Evolutionary conservation across 2,329 filamentous ascomycete species (phyloP).

Genomic region (Juglanconis juglandina): DNA sequence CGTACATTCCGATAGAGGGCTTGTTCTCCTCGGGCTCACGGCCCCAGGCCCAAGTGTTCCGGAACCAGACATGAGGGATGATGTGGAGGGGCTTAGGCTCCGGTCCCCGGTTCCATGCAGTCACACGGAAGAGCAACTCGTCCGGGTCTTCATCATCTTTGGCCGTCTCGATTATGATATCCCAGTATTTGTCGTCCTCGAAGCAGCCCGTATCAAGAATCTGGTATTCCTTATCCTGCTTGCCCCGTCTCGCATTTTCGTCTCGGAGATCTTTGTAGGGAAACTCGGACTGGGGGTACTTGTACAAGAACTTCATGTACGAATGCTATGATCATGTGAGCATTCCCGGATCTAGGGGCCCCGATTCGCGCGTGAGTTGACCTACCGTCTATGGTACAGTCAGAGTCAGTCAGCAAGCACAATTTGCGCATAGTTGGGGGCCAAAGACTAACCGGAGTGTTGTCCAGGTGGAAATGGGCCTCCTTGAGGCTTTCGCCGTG

Average conservation of each 20-base stretch:
- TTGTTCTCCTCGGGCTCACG: conserved; percentile 72
- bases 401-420: conserved; percentile 25
- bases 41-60: conserved; percentile 97
- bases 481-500: conserved; percentile 97
- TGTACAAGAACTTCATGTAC: conserved; percentile 99
- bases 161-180: conserved; percentile 93
- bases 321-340: conserved; percentile 63
- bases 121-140: conserved; percentile 88
- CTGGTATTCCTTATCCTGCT: conserved; percentile 83
- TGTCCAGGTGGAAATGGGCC: conserved; percentile 93
- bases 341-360: background rate
- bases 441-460: conserved; percentile 63
- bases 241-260: conserved; percentile 75
- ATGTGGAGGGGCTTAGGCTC: conserved; percentile 91
- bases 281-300: conserved; percentile 88
- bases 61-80: conserved; percentile 91
- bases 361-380: conserved; percentile 4
- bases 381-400: conserved; percentile 41
- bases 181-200: conserved; percentile 88
- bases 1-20: conserved; percentile 68
- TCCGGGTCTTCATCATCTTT: conserved; percentile 92
- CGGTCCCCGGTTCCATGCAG: conserved; percentile 91
- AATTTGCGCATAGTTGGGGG: background rate
- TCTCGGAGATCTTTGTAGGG: conserved; percentile 85
- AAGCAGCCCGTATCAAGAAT: conserved; percentile 86